Evolutionary conservation across 129 eudicot genomes (phyloP), one percentile per base, ranked within the genome.

Genomic region (Chrysanthemum seticuspe): DNA sequence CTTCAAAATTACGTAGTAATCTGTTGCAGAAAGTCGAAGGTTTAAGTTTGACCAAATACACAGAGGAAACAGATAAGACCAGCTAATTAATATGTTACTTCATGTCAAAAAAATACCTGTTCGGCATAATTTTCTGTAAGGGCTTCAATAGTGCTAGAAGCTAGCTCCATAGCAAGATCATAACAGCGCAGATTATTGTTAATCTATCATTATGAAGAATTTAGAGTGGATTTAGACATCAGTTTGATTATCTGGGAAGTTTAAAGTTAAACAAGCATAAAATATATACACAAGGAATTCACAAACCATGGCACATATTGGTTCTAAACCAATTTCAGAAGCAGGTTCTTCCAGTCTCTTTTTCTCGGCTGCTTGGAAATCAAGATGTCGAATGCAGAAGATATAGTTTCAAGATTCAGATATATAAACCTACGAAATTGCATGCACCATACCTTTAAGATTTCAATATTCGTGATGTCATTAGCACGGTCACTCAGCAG

Each of bases 111-210:
- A 1, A 73, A 55, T 5, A 90, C 99, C 99, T 94, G 99, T 68
- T 94, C 99, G 2, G 97, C 96, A 80, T 94, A 88, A 76, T 83
- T 90, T 67, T 65, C 88, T 6, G 97, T 83, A 76, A 94, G 97
- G 76, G 99, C 87, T 90, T 94, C 99, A 67, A 88, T 78, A 12
- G 96, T 90, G 83, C 99, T 94, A 44, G 92, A 86, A 79, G 89
- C 92, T 36, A 94, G 83, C 85, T 94, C 99, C 97, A 94, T 83
- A 47, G 99, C 96, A 60, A 90, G 99, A 76, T 94, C 99, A 86
- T 94, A 90, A 69, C 99, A 90, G 65, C 96, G 92, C 68, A 94
- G 80, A 73, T 94, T 94, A 78, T 94, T 94, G 70, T 94, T 94
- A 40, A 94, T 88, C 98, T 94, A 90, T 67, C 53, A 52, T 62